Evolutionary conservation across 441 rosid genomes (phyloP), one percentile per base, ranked within the genome.

Genomic region (Populus trichocarpa): DNA sequence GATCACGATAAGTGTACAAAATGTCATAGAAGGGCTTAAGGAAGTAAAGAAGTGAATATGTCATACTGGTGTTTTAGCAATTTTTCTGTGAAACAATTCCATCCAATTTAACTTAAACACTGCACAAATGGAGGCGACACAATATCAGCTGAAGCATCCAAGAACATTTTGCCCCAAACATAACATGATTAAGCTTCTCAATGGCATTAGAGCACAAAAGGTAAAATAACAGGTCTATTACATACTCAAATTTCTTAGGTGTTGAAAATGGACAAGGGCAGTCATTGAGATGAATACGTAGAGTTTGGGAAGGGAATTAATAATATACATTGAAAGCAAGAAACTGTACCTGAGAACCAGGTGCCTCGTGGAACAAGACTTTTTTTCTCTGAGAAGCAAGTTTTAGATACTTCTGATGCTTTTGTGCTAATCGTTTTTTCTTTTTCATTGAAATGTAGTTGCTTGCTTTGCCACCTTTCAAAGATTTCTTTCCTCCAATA

Each of bases 341-440:
- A 81, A 69, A 38, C 42, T 13, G 70, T 85, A 96, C 99, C 97
- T 85, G 87, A 57, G 88, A 86, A 77, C 84, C 84, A 77, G 76
- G 81, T 71, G 86, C 82, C 81, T 87, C 86, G 42, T 57, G 79
- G 66, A 88, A 81, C 83, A 67, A 70, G 74, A 78, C 6, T 72
- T 84, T 88, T 75, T 83, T 90, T 81, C 89, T 88, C 84, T 86
- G 90, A 77, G 89, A 77, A 86, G 82, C 84, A 82, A 78, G 89
- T 82, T 92, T 88, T 26, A 82, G 82, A 82, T 80, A 68, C 86
- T 89, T 93, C 65, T 77, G 83, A 77, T 86, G 85, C 80, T 91
- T 92, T 35, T 81, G 80, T 68, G 72, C 88, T 74, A 78, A 80
- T 50, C 80, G 81, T 77, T 79, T 86, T 76, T 85, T 91, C 89